Base-by-base conservation (phyloP, 805 yeast genomes). In the Candida dendrica region DNA sequence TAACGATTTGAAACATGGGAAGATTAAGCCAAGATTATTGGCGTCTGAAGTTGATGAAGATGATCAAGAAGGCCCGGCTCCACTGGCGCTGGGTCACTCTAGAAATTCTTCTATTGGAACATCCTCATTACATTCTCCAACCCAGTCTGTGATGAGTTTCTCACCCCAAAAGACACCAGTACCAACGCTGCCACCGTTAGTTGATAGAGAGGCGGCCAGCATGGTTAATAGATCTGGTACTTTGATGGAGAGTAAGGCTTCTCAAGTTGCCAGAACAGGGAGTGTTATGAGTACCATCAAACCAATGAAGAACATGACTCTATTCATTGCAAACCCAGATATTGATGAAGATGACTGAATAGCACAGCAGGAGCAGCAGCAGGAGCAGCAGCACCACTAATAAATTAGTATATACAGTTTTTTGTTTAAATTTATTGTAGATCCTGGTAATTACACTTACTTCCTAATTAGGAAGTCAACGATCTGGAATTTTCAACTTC, bases 21-120 rank as follows among this genome's bases (percentile, higher is more conserved):
- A 68, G 53, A 65, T 76, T 44, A 72, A 77, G 41, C 84, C 84
- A 20, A 70, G 87, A 37, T 68, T 84, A 61, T 65, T 84, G 45
- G 91, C 90, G 2, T 75, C 83, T 19, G 93, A 84, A 57, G 80
- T 84, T 31, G 90, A 81, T 47, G 87, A 82, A 42, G 75, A 69
- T 29, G 86, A 78, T 14, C 29, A n/a, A 22, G 8, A 17, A 5
- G n/a, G 13, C 6, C 24, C n/a, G 4, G 4, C 18, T 20, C 18
- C 26, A 18, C 8, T 14, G 17, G 10, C 6, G 14, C 5, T 20
- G 13, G 26, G 17, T 22, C 37, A 35, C 6, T 20, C 41, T 3
- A 39, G 36, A 36, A 27, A 31, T n/a, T 39, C 32, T 27, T 35
- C 32, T 22, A 22, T 15, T 7, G 36, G 52, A 8, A 48, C 47